Percentiles rank a stretch among this genome's conserved stretches.
These are phyloP conservation scores for Kwoniella shandongensis DNA, from an alignment of 768 basidiomycete genomes.

Conservation along the genomic window DNA sequence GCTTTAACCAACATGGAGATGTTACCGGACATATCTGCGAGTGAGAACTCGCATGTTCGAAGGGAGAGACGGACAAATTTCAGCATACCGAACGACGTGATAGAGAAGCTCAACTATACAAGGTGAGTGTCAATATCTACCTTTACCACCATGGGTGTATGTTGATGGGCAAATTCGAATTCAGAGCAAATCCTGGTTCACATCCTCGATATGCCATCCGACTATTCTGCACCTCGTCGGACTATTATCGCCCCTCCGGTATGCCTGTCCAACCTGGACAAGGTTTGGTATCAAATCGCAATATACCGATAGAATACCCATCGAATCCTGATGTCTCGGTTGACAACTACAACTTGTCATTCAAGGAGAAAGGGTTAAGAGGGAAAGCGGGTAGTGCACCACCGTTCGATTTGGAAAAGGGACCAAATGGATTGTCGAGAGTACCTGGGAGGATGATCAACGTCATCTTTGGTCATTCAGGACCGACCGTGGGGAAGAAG, in stretches of 20 bases:
- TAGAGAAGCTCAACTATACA: conserved; percentile 39
- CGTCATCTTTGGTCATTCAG: conserved; percentile 43
- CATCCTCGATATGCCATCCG: conserved; percentile 45
- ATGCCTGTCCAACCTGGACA: conserved; percentile 20
- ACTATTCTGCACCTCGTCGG: conserved; percentile 52
- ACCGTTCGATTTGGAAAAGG: conserved; percentile 45
- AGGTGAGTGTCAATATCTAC: no score
- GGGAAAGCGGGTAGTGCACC: conserved; percentile 50
- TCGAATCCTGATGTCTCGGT: conserved; percentile 42
- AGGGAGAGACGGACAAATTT: conserved; percentile 35
- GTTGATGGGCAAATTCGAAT: no score
- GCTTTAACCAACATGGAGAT: conserved; percentile 43
- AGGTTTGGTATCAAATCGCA: conserved; percentile 16
- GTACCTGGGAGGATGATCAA: conserved; percentile 27
- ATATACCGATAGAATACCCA: conserved; percentile 49
- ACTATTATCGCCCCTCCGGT: conserved; percentile 42
- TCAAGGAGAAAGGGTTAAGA: conserved; percentile 49
- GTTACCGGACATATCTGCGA: conserved; percentile 38
- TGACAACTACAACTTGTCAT: conserved; percentile 32
- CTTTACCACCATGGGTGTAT: no score
- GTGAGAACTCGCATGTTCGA: conserved; percentile 34
- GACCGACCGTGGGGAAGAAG: conserved; percentile 51
- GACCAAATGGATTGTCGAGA: conserved; percentile 23
- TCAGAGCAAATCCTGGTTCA: conserved; percentile 23
- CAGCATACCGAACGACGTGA: conserved; percentile 27